Percentiles rank a stretch among this genome's conserved stretches.
These are phyloP conservation scores for Heliosperma pusillum DNA, from an alignment of 148 eudicot genomes.

Conservation along the genomic window DNA sequence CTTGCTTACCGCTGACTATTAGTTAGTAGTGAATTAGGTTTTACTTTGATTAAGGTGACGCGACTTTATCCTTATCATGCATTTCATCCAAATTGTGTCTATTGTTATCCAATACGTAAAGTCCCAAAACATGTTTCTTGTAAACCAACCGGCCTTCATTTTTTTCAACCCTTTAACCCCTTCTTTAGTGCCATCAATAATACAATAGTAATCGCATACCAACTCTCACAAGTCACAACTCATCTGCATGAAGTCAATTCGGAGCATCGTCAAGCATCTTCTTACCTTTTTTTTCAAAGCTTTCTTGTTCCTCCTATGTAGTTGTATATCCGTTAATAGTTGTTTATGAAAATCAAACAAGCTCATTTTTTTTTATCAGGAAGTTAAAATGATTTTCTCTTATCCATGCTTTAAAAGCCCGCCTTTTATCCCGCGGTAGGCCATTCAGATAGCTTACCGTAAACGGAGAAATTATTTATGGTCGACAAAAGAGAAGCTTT, in stretches of 20 bases:
- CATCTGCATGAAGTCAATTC: not conserved
- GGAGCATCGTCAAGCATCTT: not conserved
- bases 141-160: too few relatives aligned
- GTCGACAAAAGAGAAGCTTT: not conserved
- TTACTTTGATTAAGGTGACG: too few relatives aligned
- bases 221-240: not conserved
- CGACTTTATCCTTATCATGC: too few relatives aligned
- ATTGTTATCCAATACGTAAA: too few relatives aligned
- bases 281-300: not conserved
- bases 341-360: not conserved
- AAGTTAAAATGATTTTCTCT: not conserved
- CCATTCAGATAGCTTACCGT: not conserved
- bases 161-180: too few relatives aligned
- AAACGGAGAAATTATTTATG: not conserved
- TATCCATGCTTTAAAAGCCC: not conserved
- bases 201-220: not conserved
- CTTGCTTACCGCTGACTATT: too few relatives aligned
- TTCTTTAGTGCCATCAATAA: too few relatives aligned
- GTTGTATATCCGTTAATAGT: not conserved
- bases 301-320: not conserved
- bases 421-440: not conserved
- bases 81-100: too few relatives aligned
- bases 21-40: too few relatives aligned
- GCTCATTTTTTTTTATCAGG: not conserved
- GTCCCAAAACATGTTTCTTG: too few relatives aligned